phyloP scores from a whole-genome alignment of 2,329 filamentous ascomycete species.

The Penicillium psychrosexuale region DNA sequence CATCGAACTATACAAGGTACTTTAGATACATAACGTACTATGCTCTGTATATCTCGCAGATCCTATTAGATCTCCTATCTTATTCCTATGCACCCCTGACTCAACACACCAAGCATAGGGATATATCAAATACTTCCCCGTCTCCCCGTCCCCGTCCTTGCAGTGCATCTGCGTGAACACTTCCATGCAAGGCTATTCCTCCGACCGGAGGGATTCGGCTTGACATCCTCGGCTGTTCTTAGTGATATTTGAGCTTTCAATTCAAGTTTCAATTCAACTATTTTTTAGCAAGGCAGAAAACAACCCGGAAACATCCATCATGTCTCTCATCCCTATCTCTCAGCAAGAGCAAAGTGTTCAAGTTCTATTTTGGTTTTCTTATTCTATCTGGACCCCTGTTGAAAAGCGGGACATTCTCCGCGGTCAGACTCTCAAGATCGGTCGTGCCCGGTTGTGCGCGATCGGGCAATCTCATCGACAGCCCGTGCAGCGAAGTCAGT shows the following conservation, averaged over 20 bases:
- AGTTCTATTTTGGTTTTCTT: conserved; percentile 8
- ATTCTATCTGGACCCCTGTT: background rate
- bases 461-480: conserved; percentile 25
- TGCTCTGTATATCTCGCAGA: background rate
- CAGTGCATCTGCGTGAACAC: conserved; percentile 18
- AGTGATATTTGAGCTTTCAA: background rate
- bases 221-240: conserved; percentile 10
- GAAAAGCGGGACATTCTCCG: background rate
- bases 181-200: conserved; percentile 11
- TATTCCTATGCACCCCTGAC: background rate
- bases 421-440: conserved; percentile 13
- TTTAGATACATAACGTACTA: too few species aligned
- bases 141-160: conserved; percentile 9
- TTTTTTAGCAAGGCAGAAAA: background rate
- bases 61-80: background rate
- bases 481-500: conserved; percentile 31
- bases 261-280: background rate
- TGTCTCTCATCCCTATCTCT: background rate
- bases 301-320: background rate
- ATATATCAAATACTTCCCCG: conserved; percentile 4
- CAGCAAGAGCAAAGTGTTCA: background rate
- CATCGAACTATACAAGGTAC: background rate
- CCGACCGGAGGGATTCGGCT: conserved; percentile 16
- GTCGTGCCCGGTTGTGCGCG: conserved; percentile 19
- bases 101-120: background rate